These are phyloP conservation scores for Solanum hybrid DNA, from an alignment of 305 asterid genomes.

Conservation along the genomic window DNA sequence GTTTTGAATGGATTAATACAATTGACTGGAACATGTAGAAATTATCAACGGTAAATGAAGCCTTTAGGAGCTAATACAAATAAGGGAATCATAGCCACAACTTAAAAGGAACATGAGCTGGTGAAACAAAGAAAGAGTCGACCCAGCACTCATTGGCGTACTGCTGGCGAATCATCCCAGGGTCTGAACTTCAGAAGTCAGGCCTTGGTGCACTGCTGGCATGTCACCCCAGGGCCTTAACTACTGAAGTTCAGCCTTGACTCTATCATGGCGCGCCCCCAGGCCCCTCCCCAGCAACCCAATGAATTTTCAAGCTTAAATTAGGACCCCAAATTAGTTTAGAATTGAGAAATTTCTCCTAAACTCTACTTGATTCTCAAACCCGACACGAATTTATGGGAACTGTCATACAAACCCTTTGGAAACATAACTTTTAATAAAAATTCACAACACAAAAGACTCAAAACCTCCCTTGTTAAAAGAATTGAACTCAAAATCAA, in stretches of 20 bases:
- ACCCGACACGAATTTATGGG: background rate
- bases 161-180: background rate
- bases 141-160: background rate
- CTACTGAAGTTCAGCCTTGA: background rate
- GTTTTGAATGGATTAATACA: background rate
- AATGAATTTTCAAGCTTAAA: background rate
- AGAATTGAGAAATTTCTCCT: background rate
- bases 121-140: background rate
- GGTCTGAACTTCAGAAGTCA: background rate
- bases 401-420: background rate
- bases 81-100: background rate
- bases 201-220: background rate
- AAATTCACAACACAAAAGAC: background rate
- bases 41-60: background rate
- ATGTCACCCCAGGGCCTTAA: background rate
- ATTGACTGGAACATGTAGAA: background rate
- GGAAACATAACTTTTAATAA: too few relatives aligned
- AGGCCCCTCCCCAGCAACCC: background rate
- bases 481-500: too few relatives aligned
- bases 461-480: too few relatives aligned
- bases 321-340: background rate
- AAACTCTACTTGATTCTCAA: background rate
- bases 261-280: background rate
- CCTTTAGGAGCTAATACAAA: background rate
- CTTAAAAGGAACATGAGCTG: background rate